Percentiles rank a stretch among this genome's conserved stretches.
phyloP scores from a whole-genome alignment of 352 stramenopile genomes.

The Globisporangium perplexum region DNA sequence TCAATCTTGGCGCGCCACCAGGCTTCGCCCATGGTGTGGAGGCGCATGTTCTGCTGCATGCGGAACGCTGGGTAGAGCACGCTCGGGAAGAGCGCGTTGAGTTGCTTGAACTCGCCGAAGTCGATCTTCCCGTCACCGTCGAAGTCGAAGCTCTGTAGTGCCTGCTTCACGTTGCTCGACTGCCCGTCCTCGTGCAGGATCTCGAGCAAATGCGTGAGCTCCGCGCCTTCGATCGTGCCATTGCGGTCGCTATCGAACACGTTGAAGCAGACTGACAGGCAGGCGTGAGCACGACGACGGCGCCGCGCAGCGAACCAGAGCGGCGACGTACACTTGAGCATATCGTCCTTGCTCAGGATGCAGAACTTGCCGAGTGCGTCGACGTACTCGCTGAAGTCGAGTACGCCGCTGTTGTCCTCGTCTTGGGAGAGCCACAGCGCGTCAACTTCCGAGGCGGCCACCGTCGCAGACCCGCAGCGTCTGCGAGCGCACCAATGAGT shows the following conservation, averaged over 20 bases:
- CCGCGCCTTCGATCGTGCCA: slow-evolving; percentile 62
- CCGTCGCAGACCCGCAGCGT: no score
- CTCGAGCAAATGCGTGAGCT: slow-evolving; percentile 57
- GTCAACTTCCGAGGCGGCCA: no score
- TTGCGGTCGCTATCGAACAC: slow-evolving; percentile 70
- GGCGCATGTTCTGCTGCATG: slow-evolving; percentile 71
- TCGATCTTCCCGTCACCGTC: slow-evolving; percentile 70
- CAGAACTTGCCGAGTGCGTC: slow-evolving; percentile 75
- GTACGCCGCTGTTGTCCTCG: slow-evolving; percentile 60
- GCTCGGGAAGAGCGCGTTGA: slow-evolving; percentile 57
- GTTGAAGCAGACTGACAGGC: slow-evolving; percentile 62
- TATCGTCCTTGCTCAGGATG: slow-evolving; percentile 64
- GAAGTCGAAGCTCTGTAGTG: slow-evolving; percentile 59
- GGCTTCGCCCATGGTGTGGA: slow-evolving; percentile 52
- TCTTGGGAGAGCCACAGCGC: slow-evolving; percentile 14
- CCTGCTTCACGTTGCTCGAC: slow-evolving; percentile 67
- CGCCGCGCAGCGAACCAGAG: no score
- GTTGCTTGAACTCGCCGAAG: slow-evolving; percentile 60
- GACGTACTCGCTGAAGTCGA: slow-evolving; percentile 76
- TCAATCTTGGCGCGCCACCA: slow-evolving; percentile 66
- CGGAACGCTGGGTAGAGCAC: slow-evolving; percentile 64
- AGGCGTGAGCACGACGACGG: slow-evolving; percentile 1
- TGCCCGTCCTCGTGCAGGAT: slow-evolving; percentile 59
- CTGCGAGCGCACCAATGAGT: slow-evolving; percentile 35
- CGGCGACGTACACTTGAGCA: slow-evolving; percentile 53